Conservation (phyloP, 352 stramenopile genomes). For the Aphanomyces stellatus region DNA sequence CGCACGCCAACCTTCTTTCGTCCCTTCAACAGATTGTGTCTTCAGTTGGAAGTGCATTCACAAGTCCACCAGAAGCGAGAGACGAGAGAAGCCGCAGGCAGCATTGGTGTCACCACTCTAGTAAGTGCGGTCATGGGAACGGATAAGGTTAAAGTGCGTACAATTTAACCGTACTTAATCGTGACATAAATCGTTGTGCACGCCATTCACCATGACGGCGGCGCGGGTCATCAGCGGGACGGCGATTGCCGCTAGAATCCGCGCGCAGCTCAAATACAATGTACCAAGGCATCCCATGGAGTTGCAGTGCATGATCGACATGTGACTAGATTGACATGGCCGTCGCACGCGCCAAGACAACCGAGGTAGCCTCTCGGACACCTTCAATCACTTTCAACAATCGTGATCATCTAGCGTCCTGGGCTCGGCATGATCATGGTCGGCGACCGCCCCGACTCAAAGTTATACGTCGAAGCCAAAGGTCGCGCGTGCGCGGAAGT, state of each 20-base stretch:
- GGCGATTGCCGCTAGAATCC: constrained; percentile 42
- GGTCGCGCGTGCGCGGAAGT: constrained; percentile 91
- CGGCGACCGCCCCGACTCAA: constrained; percentile 92
- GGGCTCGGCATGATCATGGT: constrained; percentile 98
- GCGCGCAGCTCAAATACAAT: constrained; percentile 43
- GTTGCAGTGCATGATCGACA: background rate
- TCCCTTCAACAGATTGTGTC: too few relatives aligned
- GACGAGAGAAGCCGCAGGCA: too few relatives aligned
- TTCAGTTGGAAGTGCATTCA: too few relatives aligned
- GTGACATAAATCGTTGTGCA: too few relatives aligned
- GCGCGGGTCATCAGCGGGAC: constrained; percentile 35
- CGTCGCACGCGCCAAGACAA: background rate
- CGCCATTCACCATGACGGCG: too few relatives aligned
- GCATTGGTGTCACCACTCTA: too few relatives aligned
- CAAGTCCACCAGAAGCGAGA: too few relatives aligned
- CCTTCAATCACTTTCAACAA: background rate
- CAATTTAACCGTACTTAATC: too few relatives aligned
- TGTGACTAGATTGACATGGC: constrained; percentile 9
- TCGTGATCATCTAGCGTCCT: constrained; percentile 66
- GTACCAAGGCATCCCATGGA: constrained; percentile 19
- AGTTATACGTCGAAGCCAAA: constrained; percentile 98
- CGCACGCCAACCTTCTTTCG: too few relatives aligned
- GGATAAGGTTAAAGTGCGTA: too few relatives aligned
- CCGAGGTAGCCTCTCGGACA: background rate
- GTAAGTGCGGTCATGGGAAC: too few relatives aligned